Conservation (phyloP, 257 asterid species). For the Nyctanthes arbortristis region DNA sequence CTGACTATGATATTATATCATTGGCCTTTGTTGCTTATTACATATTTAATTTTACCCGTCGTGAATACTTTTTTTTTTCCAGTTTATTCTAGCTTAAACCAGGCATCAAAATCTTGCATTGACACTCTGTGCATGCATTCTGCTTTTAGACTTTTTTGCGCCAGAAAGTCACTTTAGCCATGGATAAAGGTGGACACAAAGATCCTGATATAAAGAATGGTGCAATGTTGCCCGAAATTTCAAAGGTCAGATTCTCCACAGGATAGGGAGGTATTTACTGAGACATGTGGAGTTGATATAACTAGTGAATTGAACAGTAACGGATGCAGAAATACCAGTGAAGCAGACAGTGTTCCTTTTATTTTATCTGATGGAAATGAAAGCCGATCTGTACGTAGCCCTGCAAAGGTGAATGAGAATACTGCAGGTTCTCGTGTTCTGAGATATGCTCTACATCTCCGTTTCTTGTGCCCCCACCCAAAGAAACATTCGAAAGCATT, state of each 20-base stretch:
- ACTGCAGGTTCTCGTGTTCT: slow-evolving; percentile 60
- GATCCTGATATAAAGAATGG: slow-evolving; percentile 36
- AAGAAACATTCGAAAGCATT: slow-evolving; percentile 54
- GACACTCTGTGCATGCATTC: slow-evolving; percentile 7
- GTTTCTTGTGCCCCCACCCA: slow-evolving; percentile 68
- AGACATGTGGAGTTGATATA: slow-evolving; percentile 26
- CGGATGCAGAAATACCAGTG: slow-evolving; percentile 27
- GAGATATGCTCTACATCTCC: slow-evolving; percentile 88
- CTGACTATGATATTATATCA: neutral
- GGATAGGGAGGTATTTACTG: slow-evolving; percentile 26
- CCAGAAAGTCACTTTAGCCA: slow-evolving; percentile 71
- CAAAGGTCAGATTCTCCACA: slow-evolving; percentile 35
- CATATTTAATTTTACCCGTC: neutral
- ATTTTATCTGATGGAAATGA: slow-evolving; percentile 37
- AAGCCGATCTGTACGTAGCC: slow-evolving; percentile 38
- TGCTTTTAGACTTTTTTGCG: slow-evolving; percentile 86
- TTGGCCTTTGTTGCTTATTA: neutral
- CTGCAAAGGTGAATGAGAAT: slow-evolving; percentile 58
- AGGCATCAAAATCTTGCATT: slow-evolving; percentile 11
- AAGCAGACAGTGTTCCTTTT: slow-evolving; percentile 22
- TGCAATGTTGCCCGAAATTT: slow-evolving; percentile 25
- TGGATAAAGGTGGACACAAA: slow-evolving; percentile 50
- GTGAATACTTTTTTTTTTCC: neutral
- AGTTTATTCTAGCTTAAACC: neutral
- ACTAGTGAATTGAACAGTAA: slow-evolving; percentile 24